phyloP scores from a whole-genome alignment of 1,284 basidiomycete species.

The Schizophyllum amplum region DNA sequence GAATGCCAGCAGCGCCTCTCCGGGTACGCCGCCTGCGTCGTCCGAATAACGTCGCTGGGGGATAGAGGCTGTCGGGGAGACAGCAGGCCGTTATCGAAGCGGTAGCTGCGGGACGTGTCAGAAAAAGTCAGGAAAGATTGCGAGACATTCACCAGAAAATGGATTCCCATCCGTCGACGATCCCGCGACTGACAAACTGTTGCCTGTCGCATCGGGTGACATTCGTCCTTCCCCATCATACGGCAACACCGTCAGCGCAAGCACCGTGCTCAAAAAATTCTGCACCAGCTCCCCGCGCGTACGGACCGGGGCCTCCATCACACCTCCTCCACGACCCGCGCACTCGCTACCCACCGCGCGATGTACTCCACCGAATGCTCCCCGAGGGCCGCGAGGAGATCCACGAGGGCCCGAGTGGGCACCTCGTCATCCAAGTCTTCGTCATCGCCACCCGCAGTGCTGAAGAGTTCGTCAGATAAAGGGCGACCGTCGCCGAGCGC shows the following conservation, averaged over 20 bases:
- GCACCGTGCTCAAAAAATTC: constrained; percentile 58
- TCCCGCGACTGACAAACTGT: too few species aligned
- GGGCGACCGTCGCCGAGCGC: too few species aligned
- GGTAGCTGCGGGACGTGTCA: too few species aligned
- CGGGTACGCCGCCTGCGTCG: constrained; percentile 79
- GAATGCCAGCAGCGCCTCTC: constrained; percentile 78
- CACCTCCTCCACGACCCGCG: neutral
- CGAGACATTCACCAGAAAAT: too few species aligned
- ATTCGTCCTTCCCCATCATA: neutral
- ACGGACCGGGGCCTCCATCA: constrained; percentile 13
- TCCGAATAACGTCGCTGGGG: constrained; percentile 27
- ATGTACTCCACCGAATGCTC: constrained; percentile 83
- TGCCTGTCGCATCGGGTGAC: too few species aligned
- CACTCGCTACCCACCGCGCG: constrained; percentile 29
- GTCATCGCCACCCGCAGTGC: neutral
- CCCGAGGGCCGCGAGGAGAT: constrained; percentile 71
- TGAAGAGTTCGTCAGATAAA: too few species aligned
- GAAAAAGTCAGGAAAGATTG: too few species aligned
- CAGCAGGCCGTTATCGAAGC: too few species aligned
- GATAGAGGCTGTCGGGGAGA: too few species aligned
- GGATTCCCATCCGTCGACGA: too few species aligned
- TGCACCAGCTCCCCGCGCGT: constrained; percentile 53
- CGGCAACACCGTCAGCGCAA: constrained; percentile 65
- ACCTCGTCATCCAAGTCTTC: constrained; percentile 13
- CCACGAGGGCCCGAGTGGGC: constrained; percentile 35